Evolutionary conservation across 108 stramenopile species (phyloP), one percentile per base, ranked within the genome.

Genomic region (Cyclostephanos tholiformis): DNA sequence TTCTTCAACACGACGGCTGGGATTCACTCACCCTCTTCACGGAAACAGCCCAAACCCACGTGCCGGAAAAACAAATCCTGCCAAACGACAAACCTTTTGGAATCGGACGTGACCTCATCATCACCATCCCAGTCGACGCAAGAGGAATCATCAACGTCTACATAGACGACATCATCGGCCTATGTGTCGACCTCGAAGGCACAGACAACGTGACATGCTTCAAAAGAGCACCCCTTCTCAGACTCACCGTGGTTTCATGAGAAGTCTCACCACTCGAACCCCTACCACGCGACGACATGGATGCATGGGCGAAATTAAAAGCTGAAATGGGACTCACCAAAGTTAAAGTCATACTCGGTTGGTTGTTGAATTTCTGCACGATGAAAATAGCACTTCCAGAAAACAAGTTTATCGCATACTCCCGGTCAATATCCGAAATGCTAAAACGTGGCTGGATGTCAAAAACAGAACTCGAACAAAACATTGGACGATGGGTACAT

Each of bases 81-180:
- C 4, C 3, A 9, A 53, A 53, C 9, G 53, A 68, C 32, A 56
- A 39, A 0, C 51, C 51, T 1, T 68, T 68, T 20, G 36, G 30
- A 39, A 30, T 30, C 0, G 67, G 67, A 2, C 22, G 36, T 56
- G 67, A 68, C 6, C n/a, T 55, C 3, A 39, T 68, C 19, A 53
- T 68, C 20, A 32, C 56, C 52, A 30, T 68, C 4, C 67, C 67
- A 38, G 53, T 68, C 17, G 7, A 53, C 8, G 5, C 51, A n/a
- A 16, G 51, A 6, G 67, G 53, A 0, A 53, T 20, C 0, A 5
- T 38, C 30, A 35, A 68, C 14, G 0, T 55, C 3, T 66, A 66
- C 50, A 66, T 50, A 2, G 26, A 66, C 23, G 50, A 66, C 2
- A 27, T 10, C 23, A 19, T 56, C 10, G 27, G 52, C 7, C 17